Evolutionary conservation across 768 basidiomycete genomes (phyloP), one percentile per base, ranked within the genome.

Genomic region (Suillus variegatus): DNA sequence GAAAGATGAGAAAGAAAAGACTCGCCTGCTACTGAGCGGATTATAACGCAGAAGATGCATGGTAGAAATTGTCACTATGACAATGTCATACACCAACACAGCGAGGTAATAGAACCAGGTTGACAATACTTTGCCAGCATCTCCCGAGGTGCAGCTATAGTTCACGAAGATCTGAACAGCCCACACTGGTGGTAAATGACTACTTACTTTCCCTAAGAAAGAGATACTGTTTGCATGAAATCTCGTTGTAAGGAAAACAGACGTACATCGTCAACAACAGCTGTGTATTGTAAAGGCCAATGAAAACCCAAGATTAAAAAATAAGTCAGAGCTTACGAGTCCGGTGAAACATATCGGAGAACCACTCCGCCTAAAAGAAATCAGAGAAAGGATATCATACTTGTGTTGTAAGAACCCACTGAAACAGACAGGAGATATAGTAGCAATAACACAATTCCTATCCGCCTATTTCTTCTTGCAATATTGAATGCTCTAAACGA

Each of bases 61-160:
- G 6, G 85, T 79, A 46, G 87, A 86, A 54, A 88, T 75, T 4
- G 74, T 73, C 8, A 86, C 80, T 2, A 84, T 82, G 12, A 82
- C 72, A 7, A 84, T 72, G 68, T 91, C 89, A 71, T 86, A 91
- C 14, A 80, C 55, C 64, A 90, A 88, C 9, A 86, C 81, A 35
- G 85, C 71, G 2, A 84, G 77, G 69, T 90, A 90, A 75, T 85
- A 88, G 6, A 82, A 66, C 85, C 86, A 91, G 41, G 84, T 84
- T 0, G 69, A 69, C 1, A 84, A 79, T 22, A 82, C 66, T 47
- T 66, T 62, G 22, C 65, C 71, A 66, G 51, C 62, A 70, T 66
- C 75, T 67, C 75, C 81, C 77, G 63, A 79, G 69, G 56, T 83
- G 68, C 88, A 90, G 66, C 88, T 90, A 66, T 64, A 5, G 47